phyloP scores from a whole-genome alignment of 257 asterid genomes.

The Datura wrightii region DNA sequence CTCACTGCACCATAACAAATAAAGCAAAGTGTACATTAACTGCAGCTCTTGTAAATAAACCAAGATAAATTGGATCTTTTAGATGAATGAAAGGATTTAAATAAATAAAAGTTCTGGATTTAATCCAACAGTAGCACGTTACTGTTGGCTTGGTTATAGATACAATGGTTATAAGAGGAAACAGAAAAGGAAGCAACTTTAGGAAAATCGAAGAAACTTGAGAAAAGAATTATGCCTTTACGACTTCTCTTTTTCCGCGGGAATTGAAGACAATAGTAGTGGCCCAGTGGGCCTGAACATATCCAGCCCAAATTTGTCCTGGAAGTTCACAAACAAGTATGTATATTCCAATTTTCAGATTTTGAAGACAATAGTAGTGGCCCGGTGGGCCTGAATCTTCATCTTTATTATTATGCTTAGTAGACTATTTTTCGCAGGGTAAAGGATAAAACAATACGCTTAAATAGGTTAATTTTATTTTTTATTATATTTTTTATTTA shows the following conservation, averaged over 20 bases:
- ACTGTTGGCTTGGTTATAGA: neutral
- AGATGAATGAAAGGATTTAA: neutral
- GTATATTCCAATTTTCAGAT: no score
- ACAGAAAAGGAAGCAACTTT: no score
- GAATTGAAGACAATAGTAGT: neutral
- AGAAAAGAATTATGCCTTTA: neutral
- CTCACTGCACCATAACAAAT: slow-evolving; percentile 47
- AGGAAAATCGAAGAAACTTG: no score
- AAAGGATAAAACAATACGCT: no score
- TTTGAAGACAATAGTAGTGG: no score
- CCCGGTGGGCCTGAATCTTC: no score
- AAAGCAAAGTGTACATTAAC: neutral
- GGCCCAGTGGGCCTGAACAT: neutral
- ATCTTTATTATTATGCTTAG: no score
- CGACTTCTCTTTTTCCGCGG: neutral
- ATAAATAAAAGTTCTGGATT: neutral
- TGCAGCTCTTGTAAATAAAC: neutral
- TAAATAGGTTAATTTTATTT: no score
- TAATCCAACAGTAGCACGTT: neutral
- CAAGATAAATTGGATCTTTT: neutral
- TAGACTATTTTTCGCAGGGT: no score
- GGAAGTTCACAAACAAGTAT: no score
- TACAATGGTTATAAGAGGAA: no score
- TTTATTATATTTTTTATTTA: no score
- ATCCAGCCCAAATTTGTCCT: neutral